Evolutionary conservation across 768 basidiomycete species (phyloP), one percentile per base, ranked within the genome.

Genomic region (Royoungia palumana): DNA sequence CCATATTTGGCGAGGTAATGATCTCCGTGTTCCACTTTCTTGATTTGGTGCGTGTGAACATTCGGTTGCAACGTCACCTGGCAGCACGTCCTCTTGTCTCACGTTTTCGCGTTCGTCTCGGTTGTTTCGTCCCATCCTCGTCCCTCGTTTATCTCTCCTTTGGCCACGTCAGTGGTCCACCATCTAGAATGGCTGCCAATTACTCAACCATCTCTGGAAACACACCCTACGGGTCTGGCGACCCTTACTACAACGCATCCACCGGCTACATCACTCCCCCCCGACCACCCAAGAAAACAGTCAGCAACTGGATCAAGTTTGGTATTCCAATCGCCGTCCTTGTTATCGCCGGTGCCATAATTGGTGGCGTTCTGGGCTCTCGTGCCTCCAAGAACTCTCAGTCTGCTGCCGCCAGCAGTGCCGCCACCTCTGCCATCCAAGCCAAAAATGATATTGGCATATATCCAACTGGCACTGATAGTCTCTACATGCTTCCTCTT

Each of bases 321-420:
- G 89, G 85, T 55, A 60, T 89, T 19, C 89, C 88, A 14, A 65
- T 87, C 44, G 73, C 75, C 21, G 64, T 89, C 52, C 63, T 85
- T 21, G 75, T 87, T 52, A 78, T 88, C 52, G 70, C 73, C 41
- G 88, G 72, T 35, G 87, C 81, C 37, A 78, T 90, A 20, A 70
- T 89, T 21, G 94, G 88, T 28, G 92, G 86, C 56, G 80, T 97
- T 38, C 57, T 97, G 22, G 94, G 88, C 35, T 80, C 81, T 40
- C 80, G 80, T 39, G 69, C 75, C 13, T 57, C 68, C 57, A 77
- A 75, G 49, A 72, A 71, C 34, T 64, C 59, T 56, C 49, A 32
- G 32, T 14, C 32, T 32, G 32, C 32, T 32, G 32, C 61, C 17
- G 41, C 65, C n/a, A 54, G 42, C 41, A 62, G 57, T 14, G 55